Evolutionary conservation across 2,329 filamentous ascomycete species (phyloP).

Genomic region (Neofusicoccum cordaticola): DNA sequence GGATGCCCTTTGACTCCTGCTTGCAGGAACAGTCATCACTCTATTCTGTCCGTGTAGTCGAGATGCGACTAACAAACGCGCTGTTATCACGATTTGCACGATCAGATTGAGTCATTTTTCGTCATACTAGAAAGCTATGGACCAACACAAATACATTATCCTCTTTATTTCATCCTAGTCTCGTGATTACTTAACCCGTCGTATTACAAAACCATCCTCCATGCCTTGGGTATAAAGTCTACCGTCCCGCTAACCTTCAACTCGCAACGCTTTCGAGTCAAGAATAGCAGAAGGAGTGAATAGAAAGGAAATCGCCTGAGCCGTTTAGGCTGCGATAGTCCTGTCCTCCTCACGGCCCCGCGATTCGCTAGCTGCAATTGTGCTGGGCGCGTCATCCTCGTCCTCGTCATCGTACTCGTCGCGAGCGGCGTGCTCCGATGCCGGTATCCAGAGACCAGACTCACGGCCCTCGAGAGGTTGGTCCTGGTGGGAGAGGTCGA

Average conservation of each 20-base stretch:
- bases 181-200: neutral
- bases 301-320: neutral
- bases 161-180: neutral
- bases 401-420: slow-evolving; percentile 63
- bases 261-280: neutral
- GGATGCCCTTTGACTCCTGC: neutral
- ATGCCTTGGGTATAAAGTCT: slow-evolving; percentile 10
- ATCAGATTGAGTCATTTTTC: neutral
- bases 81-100: too few relatives aligned
- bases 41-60: neutral
- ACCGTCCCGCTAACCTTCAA: neutral
- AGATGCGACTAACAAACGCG: too few relatives aligned
- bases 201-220: neutral
- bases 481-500: slow-evolving; percentile 83
- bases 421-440: slow-evolving; percentile 61
- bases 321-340: slow-evolving; percentile 20
- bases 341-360: slow-evolving; percentile 50
- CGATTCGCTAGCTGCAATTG: slow-evolving; percentile 37
- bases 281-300: neutral
- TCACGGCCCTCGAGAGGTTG: slow-evolving; percentile 70
- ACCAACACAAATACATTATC: neutral
- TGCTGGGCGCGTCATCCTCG: slow-evolving; percentile 43
- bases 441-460: slow-evolving; percentile 76
- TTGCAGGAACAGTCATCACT: neutral
- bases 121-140: neutral